Evolutionary conservation across 2,329 filamentous ascomycete genomes (phyloP).

Genomic region (Arthrobotrys iridis): DNA sequence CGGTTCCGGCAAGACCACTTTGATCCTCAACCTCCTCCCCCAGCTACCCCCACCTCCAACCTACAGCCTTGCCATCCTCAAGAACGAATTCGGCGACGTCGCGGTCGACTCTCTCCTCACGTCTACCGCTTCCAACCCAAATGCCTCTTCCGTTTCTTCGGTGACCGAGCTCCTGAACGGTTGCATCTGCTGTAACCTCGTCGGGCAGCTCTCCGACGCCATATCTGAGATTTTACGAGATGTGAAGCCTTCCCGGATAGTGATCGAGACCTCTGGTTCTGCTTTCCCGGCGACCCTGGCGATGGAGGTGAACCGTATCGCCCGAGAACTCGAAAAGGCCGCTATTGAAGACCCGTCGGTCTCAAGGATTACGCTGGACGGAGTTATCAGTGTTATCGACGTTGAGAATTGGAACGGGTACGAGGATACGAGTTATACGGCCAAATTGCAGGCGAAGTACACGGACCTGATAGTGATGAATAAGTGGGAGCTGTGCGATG

Average conservation of each 20-base stretch:
- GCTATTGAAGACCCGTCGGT: conserved; percentile 6
- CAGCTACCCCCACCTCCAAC: conserved; percentile 79
- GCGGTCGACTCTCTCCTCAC: conserved; percentile 94
- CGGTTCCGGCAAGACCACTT: conserved; percentile 93
- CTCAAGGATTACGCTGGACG: conserved; percentile 78
- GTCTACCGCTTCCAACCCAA: conserved; percentile 57
- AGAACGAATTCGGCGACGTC: conserved; percentile 97
- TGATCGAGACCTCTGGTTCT: conserved; percentile 90
- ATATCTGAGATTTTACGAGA: conserved; percentile 74
- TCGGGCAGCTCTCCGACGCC: conserved; percentile 85
- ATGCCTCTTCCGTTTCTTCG: conserved; percentile 82
- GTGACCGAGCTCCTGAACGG: conserved; percentile 94
- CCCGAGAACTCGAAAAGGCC: conserved; percentile 70
- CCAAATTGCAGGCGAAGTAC: conserved; percentile 85
- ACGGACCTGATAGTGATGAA: conserved; percentile 92
- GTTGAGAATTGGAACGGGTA: conserved; percentile 96
- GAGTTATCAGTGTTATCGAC: conserved; percentile 88
- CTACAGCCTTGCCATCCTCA: conserved; percentile 92
- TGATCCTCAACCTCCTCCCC: conserved; percentile 91
- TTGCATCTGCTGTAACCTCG: conserved; percentile 94
- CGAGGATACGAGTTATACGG: conserved; percentile 88
- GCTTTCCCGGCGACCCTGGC: conserved; percentile 89
- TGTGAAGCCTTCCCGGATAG: conserved; percentile 77
- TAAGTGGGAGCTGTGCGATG: conserved; percentile 84
- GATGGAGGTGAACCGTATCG: conserved; percentile 85